These are phyloP conservation scores for Benincasa hispida DNA, from an alignment of 306 rosid genomes.

Conservation along the genomic window DNA sequence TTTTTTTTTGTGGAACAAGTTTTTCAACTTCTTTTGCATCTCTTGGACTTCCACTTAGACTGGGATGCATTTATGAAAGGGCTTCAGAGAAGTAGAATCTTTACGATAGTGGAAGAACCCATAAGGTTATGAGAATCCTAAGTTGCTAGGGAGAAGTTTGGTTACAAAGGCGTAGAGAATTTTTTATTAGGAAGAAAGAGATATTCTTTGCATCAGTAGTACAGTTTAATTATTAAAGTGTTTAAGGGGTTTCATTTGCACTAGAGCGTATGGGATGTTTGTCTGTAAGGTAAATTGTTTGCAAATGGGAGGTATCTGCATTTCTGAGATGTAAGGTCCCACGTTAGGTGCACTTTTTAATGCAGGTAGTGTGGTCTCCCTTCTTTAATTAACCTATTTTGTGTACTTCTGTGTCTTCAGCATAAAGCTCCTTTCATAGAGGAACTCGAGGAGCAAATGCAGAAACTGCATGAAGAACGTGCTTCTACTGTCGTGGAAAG, in stretches of 20 bases:
- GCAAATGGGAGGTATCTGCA: neutral
- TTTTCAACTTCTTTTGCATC: neutral
- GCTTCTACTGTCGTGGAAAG: conserved; percentile 63
- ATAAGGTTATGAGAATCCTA: neutral
- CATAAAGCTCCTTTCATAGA: conserved; percentile 85
- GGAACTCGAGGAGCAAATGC: conserved; percentile 92
- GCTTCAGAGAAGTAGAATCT: neutral
- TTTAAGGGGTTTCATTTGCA: neutral
- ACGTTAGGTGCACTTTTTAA: neutral
- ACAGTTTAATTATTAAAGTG: neutral
- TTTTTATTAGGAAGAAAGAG: neutral
- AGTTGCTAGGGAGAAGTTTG: neutral
- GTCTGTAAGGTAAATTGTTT: neutral
- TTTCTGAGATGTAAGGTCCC: neutral
- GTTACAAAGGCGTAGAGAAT: neutral
- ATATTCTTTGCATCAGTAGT: neutral
- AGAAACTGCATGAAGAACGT: conserved; percentile 65
- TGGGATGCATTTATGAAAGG: neutral
- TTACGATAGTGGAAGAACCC: neutral
- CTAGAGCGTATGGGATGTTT: neutral
- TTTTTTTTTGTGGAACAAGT: neutral
- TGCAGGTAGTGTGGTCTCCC: neutral
- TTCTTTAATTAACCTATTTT: neutral
- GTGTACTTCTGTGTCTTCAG: conserved; percentile 23
- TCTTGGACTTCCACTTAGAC: neutral